Evolutionary conservation across 495 filamentous ascomycete genomes (phyloP), one percentile per base, ranked within the genome.

Genomic region (Talaromyces proteolyticus): DNA sequence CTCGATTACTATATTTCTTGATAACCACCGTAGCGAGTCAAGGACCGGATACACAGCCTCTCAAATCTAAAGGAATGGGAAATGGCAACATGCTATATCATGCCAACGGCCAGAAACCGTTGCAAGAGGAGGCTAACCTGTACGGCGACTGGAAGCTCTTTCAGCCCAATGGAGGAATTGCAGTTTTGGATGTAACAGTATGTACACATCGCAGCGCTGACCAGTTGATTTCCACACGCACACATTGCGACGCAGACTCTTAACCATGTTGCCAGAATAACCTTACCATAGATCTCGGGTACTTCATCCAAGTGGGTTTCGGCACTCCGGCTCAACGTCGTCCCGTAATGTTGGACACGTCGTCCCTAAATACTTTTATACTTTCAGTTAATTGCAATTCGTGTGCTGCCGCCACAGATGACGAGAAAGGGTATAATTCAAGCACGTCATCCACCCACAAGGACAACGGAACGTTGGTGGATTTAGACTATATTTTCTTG

Each of bases 241-340:
- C 26, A 12, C 26, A 29, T 29, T 12, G 26, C 12, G 26, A 29
- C 26, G 26, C 26, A 29, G 26, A 29, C 5, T 6, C 6, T 29
- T 29, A 29, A 29, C 26, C 26, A 29, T 29, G 26, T 29, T 40
- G 38, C 17, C 12, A 40, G 38, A 18, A 40, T 14, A 40, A 40
- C 12, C n/a, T 14, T 40, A 45, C 42, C 21, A 45, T 8, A 45
- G 21, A 45, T 11, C 42, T 45, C n/a, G 42, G 42, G 25, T 45
- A 45, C 14, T 45, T 45, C 37, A 47, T 53, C 47, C 14, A 45
- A 49, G 51, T 56, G 48, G 52, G 42, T 26, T 56, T 56, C 41
- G 47, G 47, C 21, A 25, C 29, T 21, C 47, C 24, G 4, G 20
- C 47, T 42, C 47, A 42, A 42, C 1, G 1, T 45, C 43, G 10